phyloP scores from a whole-genome alignment of 345 rosid genomes.

The Salix koriyanagi region DNA sequence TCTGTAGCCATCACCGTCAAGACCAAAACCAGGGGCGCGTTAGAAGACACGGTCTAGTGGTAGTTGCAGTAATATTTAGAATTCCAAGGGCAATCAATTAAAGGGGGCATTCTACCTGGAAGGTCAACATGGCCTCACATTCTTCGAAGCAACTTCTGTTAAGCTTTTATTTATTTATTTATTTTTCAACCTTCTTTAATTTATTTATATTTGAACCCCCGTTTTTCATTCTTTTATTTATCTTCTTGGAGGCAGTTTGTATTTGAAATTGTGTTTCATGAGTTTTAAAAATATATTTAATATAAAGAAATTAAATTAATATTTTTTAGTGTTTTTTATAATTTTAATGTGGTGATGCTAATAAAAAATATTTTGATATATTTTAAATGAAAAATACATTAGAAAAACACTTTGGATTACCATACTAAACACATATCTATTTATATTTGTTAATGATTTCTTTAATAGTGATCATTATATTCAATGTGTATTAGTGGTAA shows the following conservation, averaged over 20 bases:
- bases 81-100: neutral
- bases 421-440: no score
- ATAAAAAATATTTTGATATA: no score
- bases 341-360: no score
- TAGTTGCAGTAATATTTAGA: neutral
- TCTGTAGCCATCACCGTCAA: neutral
- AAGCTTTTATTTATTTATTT: neutral
- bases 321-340: no score
- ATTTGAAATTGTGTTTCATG: no score
- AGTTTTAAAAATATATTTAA: no score
- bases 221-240: neutral
- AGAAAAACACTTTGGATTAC: no score
- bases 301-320: no score
- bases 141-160: neutral
- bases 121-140: neutral
- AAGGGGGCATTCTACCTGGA: neutral
- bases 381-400: no score
- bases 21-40: neutral
- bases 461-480: no score
- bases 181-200: neutral
- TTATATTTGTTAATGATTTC: no score
- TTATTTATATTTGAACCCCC: neutral
- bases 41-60: neutral
- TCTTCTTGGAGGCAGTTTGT: neutral
- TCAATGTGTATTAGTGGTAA: no score